Evolutionary conservation across 768 basidiomycete species (phyloP).

Genomic region (Calvatia gigantea): DNA sequence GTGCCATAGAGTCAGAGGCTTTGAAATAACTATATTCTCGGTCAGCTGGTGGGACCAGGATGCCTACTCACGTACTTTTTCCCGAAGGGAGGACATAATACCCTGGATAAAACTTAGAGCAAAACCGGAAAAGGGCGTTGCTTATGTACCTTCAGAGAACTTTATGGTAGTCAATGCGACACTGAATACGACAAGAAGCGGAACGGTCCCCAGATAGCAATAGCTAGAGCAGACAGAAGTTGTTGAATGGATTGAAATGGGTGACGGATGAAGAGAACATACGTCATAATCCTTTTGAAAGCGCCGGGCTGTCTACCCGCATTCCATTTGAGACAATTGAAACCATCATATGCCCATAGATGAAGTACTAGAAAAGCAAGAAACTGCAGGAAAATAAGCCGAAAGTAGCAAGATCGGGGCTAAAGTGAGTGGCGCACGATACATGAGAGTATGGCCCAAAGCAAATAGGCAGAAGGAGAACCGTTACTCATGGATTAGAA

Average conservation of each 20-base stretch:
- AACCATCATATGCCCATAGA: slow-evolving; percentile 78
- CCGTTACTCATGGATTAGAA: slow-evolving; percentile 56
- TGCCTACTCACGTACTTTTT: slow-evolving; percentile 23
- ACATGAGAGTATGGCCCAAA: slow-evolving; percentile 71
- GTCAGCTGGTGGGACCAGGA: slow-evolving; percentile 2
- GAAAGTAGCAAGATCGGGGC: slow-evolving; percentile 19
- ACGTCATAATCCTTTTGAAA: slow-evolving; percentile 91
- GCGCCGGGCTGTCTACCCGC: slow-evolving; percentile 76
- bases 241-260: slow-evolving; percentile 15
- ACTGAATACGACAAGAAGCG: slow-evolving; percentile 61
- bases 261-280: slow-evolving; percentile 22
- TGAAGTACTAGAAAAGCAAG: slow-evolving; percentile 64
- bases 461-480: slow-evolving; percentile 69
- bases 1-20: slow-evolving; percentile 52
- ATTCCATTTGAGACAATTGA: slow-evolving; percentile 73
- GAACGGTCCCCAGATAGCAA: slow-evolving; percentile 73
- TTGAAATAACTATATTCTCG: slow-evolving; percentile 47
- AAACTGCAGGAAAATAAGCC: slow-evolving; percentile 43
- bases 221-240: slow-evolving; percentile 42
- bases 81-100: slow-evolving; percentile 33
- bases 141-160: slow-evolving; percentile 61
- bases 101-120: slow-evolving; percentile 26
- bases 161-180: slow-evolving; percentile 62
- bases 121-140: background rate
- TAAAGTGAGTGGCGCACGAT: slow-evolving; percentile 51